phyloP scores from a whole-genome alignment of 768 basidiomycete species.

The Boletus rubroflammeus region DNA sequence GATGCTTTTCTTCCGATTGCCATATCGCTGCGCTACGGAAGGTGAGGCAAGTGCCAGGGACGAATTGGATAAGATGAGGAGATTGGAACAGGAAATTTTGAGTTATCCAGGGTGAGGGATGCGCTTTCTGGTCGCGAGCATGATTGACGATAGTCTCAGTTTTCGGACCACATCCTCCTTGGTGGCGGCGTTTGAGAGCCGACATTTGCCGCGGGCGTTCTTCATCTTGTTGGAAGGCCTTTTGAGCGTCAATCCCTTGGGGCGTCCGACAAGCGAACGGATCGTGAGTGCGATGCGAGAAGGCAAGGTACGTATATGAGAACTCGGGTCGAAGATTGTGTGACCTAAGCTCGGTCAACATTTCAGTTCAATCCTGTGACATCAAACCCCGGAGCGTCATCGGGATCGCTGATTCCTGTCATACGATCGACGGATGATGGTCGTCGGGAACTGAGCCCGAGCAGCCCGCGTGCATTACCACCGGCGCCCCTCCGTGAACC shows the following conservation, averaged over 20 bases:
- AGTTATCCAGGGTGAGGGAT: conserved; percentile 65
- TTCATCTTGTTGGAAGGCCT: conserved; percentile 72
- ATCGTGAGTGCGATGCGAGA: conserved; percentile 66
- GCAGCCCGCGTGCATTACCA: conserved; percentile 12
- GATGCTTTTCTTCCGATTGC: conserved; percentile 85
- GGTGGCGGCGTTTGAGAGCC: conserved; percentile 55
- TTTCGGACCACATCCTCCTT: conserved; percentile 52
- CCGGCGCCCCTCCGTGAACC: conserved; percentile 11
- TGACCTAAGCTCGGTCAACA: neutral
- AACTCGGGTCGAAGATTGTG: neutral
- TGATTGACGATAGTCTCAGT: conserved; percentile 28
- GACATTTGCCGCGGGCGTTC: conserved; percentile 70
- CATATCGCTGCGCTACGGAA: conserved; percentile 70
- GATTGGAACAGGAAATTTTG: conserved; percentile 69
- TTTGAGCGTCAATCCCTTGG: conserved; percentile 54
- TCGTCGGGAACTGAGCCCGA: conserved; percentile 12
- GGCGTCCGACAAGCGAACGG: conserved; percentile 70
- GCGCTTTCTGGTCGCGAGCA: neutral
- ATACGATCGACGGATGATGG: conserved; percentile 10
- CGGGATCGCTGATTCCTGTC: conserved; percentile 24
- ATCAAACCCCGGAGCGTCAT: conserved; percentile 5
- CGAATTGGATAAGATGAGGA: conserved; percentile 62
- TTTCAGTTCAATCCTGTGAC: conserved; percentile 28
- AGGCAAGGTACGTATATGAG: conserved; percentile 56
- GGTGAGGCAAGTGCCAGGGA: conserved; percentile 49